Base-by-base conservation (phyloP, 768 basidiomycete genomes). In the Lactarius deliciosus region DNA sequence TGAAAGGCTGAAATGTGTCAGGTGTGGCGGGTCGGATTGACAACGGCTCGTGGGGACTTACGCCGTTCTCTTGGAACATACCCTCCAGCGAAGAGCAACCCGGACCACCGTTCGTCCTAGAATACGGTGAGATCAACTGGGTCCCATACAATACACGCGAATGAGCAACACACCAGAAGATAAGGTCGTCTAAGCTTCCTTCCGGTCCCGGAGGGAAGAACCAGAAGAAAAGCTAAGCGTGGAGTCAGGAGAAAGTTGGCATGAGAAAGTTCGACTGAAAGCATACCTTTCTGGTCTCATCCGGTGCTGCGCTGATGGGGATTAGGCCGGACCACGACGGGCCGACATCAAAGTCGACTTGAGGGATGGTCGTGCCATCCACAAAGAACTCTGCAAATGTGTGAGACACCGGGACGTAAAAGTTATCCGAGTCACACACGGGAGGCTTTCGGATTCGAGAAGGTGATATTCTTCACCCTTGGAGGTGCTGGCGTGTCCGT, bases 71-170 rank as follows among this genome's bases (percentile, higher is more conserved):
- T 73, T 91, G 87, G 4, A 91, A 74, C 43, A 87, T 74, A 30
- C 90, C 90, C 73, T 90, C 86, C 0, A 91, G 77, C 2, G 89
- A 88, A 13, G 88, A 90, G 71, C 90, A 91, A 34, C 90, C 90
- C 0, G 90, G 90, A 1, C 90, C 89, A n/a, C 90, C 90, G 68
- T 91, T 91, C 5, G 86, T 90, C 89, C 88, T 90, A 70, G 22
- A 63, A 63, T 11, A 20, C 18, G 22, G 8, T 11, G 28, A 32
- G 8, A 38, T 36, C 18, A 25, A 6, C 1, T 7, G 22, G 5
- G 28, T 32, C 34, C 41, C 3, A n/a, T n/a, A 3, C 15, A 55
- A 62, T 57, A 57, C 22, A 30, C 8, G 15, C 8, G 22, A 58
- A 45, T 64, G 57, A 47, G 76, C 75, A 63, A 59, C 77, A 59